Evolutionary conservation across 495 filamentous ascomycete species (phyloP).

Genomic region (Aspergillus carlsbadensis): DNA sequence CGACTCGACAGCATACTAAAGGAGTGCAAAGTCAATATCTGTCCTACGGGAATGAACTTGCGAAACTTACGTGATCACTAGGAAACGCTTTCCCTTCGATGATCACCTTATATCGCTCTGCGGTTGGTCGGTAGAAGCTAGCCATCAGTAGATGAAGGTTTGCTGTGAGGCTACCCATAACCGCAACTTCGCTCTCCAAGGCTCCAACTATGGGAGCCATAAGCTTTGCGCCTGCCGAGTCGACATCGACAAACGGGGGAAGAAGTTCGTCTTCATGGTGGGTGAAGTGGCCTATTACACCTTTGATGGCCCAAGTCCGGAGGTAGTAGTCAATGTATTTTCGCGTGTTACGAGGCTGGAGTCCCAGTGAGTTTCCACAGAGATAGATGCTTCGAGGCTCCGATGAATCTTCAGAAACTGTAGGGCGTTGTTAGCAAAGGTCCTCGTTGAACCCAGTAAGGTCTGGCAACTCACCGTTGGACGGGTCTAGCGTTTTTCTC

Average conservation of each 20-base stretch:
- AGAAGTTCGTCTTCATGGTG: conserved; percentile 72
- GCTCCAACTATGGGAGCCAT: conserved; percentile 90
- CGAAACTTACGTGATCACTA: conserved; percentile 71
- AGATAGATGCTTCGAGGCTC: conserved; percentile 70
- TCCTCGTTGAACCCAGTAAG: background rate
- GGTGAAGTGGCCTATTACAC: conserved; percentile 91
- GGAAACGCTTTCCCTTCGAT: conserved; percentile 94
- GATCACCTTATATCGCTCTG: conserved; percentile 81
- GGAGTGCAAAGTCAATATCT: background rate
- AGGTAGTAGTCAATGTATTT: conserved; percentile 76
- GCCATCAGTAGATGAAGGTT: conserved; percentile 92
- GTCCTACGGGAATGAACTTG: background rate
- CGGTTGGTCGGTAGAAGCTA: conserved; percentile 81
- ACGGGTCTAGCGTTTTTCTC: conserved; percentile 54
- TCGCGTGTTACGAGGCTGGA: conserved; percentile 75
- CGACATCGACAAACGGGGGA: conserved; percentile 78
- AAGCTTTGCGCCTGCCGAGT: conserved; percentile 65
- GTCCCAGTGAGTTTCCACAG: conserved; percentile 94
- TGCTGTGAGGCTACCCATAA: conserved; percentile 91
- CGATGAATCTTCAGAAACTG: conserved; percentile 33
- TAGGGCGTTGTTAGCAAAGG: conserved; percentile 3
- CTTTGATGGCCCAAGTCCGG: conserved; percentile 84
- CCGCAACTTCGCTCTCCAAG: conserved; percentile 71
- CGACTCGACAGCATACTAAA: conserved; percentile 83
- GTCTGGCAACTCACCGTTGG: conserved; percentile 31